phyloP scores from a whole-genome alignment of 2,329 filamentous ascomycete species.

The Ilyonectria robusta region DNA sequence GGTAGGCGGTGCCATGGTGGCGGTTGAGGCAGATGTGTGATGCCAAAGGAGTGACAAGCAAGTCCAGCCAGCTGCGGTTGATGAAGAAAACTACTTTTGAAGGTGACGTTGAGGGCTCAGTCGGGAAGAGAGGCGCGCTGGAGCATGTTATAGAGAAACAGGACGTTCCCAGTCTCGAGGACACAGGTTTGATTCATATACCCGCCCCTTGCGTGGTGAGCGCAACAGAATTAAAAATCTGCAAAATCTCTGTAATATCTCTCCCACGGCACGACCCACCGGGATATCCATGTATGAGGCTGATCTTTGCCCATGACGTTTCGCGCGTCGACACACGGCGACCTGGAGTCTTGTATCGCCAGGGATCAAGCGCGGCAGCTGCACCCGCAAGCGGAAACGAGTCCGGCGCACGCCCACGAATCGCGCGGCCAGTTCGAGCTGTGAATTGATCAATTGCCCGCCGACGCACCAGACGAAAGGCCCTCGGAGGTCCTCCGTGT shows the following conservation, averaged over 20 bases:
- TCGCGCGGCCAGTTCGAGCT: not conserved
- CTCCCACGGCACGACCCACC: slow-evolving; percentile 29
- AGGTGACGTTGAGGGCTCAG: not conserved
- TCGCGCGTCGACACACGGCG: slow-evolving; percentile 12
- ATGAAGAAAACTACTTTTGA: not conserved
- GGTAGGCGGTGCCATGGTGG: slow-evolving; percentile 65
- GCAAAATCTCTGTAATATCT: slow-evolving; percentile 23
- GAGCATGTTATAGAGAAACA: not conserved
- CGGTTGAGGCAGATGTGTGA: not conserved
- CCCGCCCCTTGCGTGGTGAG: slow-evolving; percentile 8
- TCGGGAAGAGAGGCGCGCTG: not conserved
- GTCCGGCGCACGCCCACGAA: slow-evolving; percentile 1
- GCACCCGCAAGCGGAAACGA: not conserved
- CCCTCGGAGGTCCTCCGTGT: slow-evolving; percentile 27
- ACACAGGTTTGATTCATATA: slow-evolving; percentile 27
- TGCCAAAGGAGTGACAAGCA: slow-evolving; percentile 18
- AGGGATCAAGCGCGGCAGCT: slow-evolving; percentile 5
- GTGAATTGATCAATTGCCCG: not conserved
- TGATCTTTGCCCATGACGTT: slow-evolving; percentile 37
- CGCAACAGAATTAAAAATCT: not conserved
- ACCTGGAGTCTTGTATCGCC: not conserved
- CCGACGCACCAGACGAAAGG: not conserved
- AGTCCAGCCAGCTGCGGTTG: slow-evolving; percentile 36
- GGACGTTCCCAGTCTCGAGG: not conserved
- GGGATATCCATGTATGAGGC: slow-evolving; percentile 34